Evolutionary conservation across 2,329 filamentous ascomycete genomes (phyloP), one percentile per base, ranked within the genome.

Genomic region (Penicillium glabrum): DNA sequence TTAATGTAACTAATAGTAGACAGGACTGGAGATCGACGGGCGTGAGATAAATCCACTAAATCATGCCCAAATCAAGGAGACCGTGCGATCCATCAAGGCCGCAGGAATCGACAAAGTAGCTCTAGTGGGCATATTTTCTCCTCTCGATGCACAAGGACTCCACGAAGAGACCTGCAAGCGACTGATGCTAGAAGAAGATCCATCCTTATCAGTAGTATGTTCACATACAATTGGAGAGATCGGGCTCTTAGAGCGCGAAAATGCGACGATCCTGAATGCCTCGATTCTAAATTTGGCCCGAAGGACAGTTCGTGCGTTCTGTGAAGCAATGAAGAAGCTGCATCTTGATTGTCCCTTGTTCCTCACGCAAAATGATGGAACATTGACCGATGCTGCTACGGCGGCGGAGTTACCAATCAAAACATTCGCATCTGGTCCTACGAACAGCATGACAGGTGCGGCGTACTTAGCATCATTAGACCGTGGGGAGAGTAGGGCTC

Each of bases 81-180:
- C 39, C 4, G n/a, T 41, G 7, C 39, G 19, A 3, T 21, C 19
- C 19, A 41, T 41, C 9, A 77, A 75, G 63, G 72, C 75, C 37
- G 75, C 75, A 23, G 74, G 75, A 1, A 69, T 81, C 51, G 73
- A 69, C 13, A 61, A 76, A 39, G 73, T 87, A 2, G 83, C 85
- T 0, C 72, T 87, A 5, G 79, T 81, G 5, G 83, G 84, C 2
- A 79, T 86, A 9, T 86, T 83, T 69, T 83, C 81, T 9, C 83
- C 84, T 0, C 82, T 86, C 24, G 84, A 87, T 64, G 78, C 80
- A 10, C 61, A 76, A 3, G 60, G 60, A 16, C 27, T 56, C 3
- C 56, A 64, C 4, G 60, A 62, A 23, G 56, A 58, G 29, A 35
- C 46, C 2, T 58, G 56, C 41, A 59, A 57, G n/a, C 43, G 37